These are phyloP conservation scores for Trametes versicolor DNA, from an alignment of 1,284 basidiomycete genomes.

Conservation along the genomic window DNA sequence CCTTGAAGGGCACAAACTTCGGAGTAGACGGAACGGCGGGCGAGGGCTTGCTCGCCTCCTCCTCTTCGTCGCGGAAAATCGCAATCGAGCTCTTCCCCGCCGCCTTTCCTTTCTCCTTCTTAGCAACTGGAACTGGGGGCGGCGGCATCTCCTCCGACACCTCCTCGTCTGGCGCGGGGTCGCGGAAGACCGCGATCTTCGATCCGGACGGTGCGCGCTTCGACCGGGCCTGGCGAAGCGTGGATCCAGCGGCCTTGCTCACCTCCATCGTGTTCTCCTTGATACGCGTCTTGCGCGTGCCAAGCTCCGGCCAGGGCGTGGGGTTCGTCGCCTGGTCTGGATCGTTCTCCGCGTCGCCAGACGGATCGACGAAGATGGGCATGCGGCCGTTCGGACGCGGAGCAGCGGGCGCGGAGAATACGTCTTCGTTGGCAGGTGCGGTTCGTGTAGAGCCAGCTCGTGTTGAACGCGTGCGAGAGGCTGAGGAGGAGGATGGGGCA, in stretches of 20 bases:
- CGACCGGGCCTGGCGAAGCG: conserved; percentile 66
- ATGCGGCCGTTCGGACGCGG: conserved; percentile 66
- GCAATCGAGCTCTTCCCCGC: conserved; percentile 33
- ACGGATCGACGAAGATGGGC: conserved; percentile 76
- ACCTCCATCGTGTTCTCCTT: conserved; percentile 80
- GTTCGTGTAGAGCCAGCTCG: conserved; percentile 32
- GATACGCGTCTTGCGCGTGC: conserved; percentile 75
- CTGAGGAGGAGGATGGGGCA: conserved; percentile 39
- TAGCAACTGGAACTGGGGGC: conserved; percentile 43
- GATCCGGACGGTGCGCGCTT: conserved; percentile 58
- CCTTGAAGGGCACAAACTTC: conserved; percentile 73
- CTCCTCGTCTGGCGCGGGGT: conserved; percentile 49
- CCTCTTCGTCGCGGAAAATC: conserved; percentile 43
- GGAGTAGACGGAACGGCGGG: conserved; percentile 54
- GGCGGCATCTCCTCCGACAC: conserved; percentile 32
- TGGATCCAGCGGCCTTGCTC: conserved; percentile 72
- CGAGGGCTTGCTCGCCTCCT: conserved; percentile 32
- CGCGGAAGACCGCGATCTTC: conserved; percentile 66
- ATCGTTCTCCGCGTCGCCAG: conserved; percentile 53
- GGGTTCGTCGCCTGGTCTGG: conserved; percentile 39
- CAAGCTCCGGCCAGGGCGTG: conserved; percentile 73
- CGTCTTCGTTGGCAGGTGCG: conserved; percentile 32
- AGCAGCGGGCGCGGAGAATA: conserved; percentile 36
- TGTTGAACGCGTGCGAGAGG: conserved; percentile 35
- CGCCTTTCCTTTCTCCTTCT: conserved; percentile 38